phyloP scores from a whole-genome alignment of 768 basidiomycete species.

The Panellus pusillus region DNA sequence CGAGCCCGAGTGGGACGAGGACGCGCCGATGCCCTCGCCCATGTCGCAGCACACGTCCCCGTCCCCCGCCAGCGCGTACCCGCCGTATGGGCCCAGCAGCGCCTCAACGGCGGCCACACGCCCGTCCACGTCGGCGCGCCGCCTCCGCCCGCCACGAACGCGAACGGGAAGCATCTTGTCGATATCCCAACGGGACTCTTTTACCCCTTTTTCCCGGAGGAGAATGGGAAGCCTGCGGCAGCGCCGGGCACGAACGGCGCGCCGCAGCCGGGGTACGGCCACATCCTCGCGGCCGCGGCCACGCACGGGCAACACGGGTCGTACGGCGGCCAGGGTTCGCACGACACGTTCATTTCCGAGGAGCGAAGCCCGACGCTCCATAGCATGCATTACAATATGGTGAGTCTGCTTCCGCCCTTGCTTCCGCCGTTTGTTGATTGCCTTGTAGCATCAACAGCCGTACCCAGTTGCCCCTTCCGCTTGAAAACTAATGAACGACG shows the following conservation, averaged over 20 bases:
- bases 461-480: constrained; percentile 27
- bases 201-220: constrained; percentile 78
- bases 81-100: constrained; percentile 35
- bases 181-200: constrained; percentile 71
- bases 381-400: constrained; percentile 32
- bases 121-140: constrained; percentile 3
- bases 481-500: background rate
- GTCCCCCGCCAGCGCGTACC: constrained; percentile 28
- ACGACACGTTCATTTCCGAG: constrained; percentile 69
- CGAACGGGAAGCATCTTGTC: constrained; percentile 46
- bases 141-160: constrained; percentile 9
- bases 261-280: constrained; percentile 45
- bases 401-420: constrained; percentile 28
- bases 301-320: constrained; percentile 51
- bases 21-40: constrained; percentile 32
- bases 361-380: constrained; percentile 49
- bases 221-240: constrained; percentile 21
- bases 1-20: constrained; percentile 59
- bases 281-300: constrained; percentile 58
- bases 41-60: constrained; percentile 44
- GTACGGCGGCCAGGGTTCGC: constrained; percentile 54
- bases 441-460: constrained; percentile 18
- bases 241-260: constrained; percentile 19
- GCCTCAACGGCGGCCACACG: constrained; percentile 28
- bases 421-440: background rate